Evolutionary conservation across 2,329 filamentous ascomycete genomes (phyloP).

Genomic region (Sclerotinia spermophila): DNA sequence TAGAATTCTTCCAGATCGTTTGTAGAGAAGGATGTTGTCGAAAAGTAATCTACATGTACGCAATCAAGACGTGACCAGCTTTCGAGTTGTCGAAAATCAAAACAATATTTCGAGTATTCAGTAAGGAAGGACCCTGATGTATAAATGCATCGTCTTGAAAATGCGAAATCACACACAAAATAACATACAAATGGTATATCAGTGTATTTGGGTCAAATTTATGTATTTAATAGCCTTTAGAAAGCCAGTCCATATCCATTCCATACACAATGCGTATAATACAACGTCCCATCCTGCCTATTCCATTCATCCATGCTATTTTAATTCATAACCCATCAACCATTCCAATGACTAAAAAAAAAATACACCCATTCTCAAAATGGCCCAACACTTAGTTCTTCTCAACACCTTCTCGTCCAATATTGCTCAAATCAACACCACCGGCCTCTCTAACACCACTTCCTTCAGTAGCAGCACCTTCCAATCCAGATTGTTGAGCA

Average conservation of each 20-base stretch:
- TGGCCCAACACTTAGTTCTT: slow-evolving; percentile 20
- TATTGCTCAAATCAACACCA: slow-evolving; percentile 52
- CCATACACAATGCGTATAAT: not conserved
- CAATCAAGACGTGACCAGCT: not conserved
- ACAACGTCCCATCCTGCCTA: not conserved
- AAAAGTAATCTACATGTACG: not conserved
- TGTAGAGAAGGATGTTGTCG: too few species aligned
- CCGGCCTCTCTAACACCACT: slow-evolving; percentile 48
- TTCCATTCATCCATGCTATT: not conserved
- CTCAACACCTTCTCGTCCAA: slow-evolving; percentile 62
- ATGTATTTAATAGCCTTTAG: not conserved
- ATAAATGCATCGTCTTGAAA: not conserved
- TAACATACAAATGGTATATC: too few species aligned
- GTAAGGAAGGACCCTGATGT: not conserved
- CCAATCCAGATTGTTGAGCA: slow-evolving; percentile 50
- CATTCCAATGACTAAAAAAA: not conserved
- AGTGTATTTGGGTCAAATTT: not conserved
- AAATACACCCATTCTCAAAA: not conserved
- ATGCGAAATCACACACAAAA: not conserved
- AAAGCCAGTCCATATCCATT: not conserved
- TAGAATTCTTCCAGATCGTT: not conserved
- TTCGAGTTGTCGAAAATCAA: not conserved
- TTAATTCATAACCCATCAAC: slow-evolving; percentile 1
- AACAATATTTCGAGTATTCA: not conserved
- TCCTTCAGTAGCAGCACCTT: slow-evolving; percentile 56